phyloP scores from a whole-genome alignment of 2,329 filamentous ascomycete genomes.

The Camillea tinctor region DNA sequence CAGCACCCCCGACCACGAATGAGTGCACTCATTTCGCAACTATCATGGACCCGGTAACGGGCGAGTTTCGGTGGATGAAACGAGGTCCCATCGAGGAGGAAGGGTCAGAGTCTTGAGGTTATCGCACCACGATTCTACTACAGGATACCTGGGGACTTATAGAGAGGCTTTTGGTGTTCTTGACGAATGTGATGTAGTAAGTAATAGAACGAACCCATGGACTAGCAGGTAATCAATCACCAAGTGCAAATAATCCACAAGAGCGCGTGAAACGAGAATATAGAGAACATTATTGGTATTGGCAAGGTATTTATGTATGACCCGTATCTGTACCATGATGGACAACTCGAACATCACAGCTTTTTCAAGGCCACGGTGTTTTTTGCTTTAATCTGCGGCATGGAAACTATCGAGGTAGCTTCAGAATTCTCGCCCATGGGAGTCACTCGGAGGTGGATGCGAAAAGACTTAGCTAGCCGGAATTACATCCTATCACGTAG shows the following conservation, averaged over 20 bases:
- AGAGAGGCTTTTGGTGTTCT: neutral
- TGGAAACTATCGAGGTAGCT: constrained; percentile 56
- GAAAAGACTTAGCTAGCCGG: constrained; percentile 58
- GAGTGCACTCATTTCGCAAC: constrained; percentile 57
- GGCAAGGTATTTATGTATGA: constrained; percentile 49
- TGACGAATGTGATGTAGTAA: neutral
- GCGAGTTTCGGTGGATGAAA: constrained; percentile 45
- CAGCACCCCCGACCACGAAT: constrained; percentile 52
- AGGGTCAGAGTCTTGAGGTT: neutral
- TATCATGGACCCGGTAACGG: constrained; percentile 53
- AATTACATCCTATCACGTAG: neutral
- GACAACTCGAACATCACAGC: constrained; percentile 54
- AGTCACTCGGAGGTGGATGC: constrained; percentile 40
- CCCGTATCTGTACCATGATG: constrained; percentile 67
- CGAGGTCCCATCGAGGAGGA: constrained; percentile 1
- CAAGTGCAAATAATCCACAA: neutral
- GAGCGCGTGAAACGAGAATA: neutral
- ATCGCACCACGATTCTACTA: neutral
- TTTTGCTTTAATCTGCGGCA: constrained; percentile 61
- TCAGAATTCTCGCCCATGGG: constrained; percentile 53
- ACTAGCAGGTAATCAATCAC: neutral
- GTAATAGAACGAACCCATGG: neutral
- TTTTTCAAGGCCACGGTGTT: constrained; percentile 58
- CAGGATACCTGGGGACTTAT: neutral
- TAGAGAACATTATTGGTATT: neutral